Percentiles rank a stretch among this genome's conserved stretches.
These are phyloP conservation scores for Aurantiochytrium sp. DNA, from an alignment of 108 stramenopile genomes.

Conservation along the genomic window DNA sequence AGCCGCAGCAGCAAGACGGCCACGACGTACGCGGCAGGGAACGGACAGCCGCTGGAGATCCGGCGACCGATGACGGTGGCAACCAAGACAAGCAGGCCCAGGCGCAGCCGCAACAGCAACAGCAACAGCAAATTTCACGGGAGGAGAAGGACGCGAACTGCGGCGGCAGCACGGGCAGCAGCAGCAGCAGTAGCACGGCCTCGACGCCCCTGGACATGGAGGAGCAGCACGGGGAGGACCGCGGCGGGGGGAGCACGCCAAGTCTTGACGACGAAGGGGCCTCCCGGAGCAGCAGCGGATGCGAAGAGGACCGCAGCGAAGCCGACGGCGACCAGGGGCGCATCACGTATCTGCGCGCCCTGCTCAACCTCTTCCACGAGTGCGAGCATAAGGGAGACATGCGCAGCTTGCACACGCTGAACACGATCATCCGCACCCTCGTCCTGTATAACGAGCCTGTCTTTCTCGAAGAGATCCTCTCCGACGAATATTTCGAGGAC, in stretches of 20 bases:
- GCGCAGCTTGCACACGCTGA: not conserved
- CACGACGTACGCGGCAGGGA: no score
- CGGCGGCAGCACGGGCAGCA: not conserved
- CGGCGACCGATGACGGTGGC: no score
- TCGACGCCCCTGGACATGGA: not conserved
- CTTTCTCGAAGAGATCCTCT: conserved; percentile 31
- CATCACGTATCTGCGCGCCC: not conserved
- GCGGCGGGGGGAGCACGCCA: not conserved
- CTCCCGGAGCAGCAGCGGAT: not conserved
- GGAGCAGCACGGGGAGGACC: not conserved
- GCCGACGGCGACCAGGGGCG: not conserved
- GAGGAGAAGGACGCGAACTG: not conserved
- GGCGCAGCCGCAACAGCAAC: no score
- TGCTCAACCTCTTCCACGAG: conserved; percentile 39
- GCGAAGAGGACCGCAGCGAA: not conserved
- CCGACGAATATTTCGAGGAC: conserved; percentile 38
- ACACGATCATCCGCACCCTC: not conserved
- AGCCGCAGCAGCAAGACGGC: no score
- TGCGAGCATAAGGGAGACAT: conserved; percentile 23
- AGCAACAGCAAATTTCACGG: no score
- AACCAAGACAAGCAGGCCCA: no score
- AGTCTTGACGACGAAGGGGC: not conserved
- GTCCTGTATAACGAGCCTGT: conserved; percentile 14
- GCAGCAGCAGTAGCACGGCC: not conserved
- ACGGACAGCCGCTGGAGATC: no score